Conservation (phyloP, 305 asterid genomes). For the Fraxinus xanthoxyloides region DNA sequence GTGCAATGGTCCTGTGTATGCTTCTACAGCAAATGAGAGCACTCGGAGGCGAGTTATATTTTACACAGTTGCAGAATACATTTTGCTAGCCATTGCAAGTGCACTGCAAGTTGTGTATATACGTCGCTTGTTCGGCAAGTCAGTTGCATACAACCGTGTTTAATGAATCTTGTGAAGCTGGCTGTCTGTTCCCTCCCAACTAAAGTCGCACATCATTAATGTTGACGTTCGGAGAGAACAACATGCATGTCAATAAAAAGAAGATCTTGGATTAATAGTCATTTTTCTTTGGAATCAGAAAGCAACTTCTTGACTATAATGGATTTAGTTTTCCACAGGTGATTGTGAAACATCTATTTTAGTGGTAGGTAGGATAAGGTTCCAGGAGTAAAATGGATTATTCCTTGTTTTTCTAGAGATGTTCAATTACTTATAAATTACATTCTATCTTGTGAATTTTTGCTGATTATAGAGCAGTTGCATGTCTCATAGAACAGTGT, state of each 20-base stretch:
- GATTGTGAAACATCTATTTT: constrained; percentile 21
- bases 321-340: constrained; percentile 8
- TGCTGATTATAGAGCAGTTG: background rate
- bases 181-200: background rate
- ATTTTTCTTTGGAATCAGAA: constrained; percentile 14
- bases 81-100: constrained; percentile 69
- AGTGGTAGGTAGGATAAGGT: background rate
- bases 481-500: background rate
- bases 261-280: constrained; percentile 18
- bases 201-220: background rate
- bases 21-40: constrained; percentile 79
- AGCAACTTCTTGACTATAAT: background rate
- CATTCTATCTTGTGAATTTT: background rate
- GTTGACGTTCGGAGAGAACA: background rate
- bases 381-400: background rate
- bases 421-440: background rate
- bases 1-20: background rate
- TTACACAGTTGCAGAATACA: constrained; percentile 81
- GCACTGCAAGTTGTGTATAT: constrained; percentile 81
- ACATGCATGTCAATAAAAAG: constrained; percentile 4
- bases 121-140: constrained; percentile 82
- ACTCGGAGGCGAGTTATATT: constrained; percentile 77
- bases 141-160: constrained; percentile 82
- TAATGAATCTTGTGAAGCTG: constrained; percentile 27
- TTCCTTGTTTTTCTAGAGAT: background rate